phyloP scores from a whole-genome alignment of 257 asterid genomes.

The Catharanthus roseus region DNA sequence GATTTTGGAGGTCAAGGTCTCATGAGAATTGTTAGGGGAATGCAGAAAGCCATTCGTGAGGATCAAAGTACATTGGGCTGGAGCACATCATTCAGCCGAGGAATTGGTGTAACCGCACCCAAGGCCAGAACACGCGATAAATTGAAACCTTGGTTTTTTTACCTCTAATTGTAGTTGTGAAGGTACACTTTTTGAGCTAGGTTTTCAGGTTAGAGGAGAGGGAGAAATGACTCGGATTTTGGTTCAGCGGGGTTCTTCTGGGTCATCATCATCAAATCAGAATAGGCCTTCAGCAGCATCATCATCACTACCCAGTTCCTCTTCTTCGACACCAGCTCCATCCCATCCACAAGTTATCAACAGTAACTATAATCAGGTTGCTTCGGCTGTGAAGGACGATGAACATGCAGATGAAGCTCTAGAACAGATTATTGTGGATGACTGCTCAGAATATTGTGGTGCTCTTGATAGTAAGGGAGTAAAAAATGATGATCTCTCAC shows the following conservation, averaged over 20 bases:
- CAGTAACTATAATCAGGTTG: constrained; percentile 27
- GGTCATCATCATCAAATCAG: constrained; percentile 52
- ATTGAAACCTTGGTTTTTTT: constrained; percentile 47
- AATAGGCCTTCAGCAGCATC: constrained; percentile 46
- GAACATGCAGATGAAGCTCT: constrained; percentile 41
- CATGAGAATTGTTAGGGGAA: constrained; percentile 99
- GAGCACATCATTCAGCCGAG: constrained; percentile 67
- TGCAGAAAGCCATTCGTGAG: constrained; percentile 80
- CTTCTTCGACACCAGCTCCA: constrained; percentile 49
- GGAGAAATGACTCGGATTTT: constrained; percentile 76
- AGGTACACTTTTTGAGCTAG: constrained; percentile 23
- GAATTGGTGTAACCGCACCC: constrained; percentile 80
- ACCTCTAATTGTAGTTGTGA: constrained; percentile 43
- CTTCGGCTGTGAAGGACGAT: constrained; percentile 50
- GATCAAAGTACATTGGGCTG: constrained; percentile 57
- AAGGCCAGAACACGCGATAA: constrained; percentile 87
- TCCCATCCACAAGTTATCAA: constrained; percentile 41
- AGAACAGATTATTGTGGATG: constrained; percentile 51
- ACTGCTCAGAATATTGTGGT: constrained; percentile 34
- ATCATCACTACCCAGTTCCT: constrained; percentile 34
- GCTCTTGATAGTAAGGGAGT: constrained; percentile 31
- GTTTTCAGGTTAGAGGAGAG: constrained; percentile 30
- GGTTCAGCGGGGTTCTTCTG: constrained; percentile 82
- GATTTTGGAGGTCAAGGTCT: constrained; percentile 72
- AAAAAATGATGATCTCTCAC: constrained; percentile 40